These are phyloP conservation scores for Pleurotus pulmonarius DNA, from an alignment of 768 basidiomycete species.

Conservation along the genomic window DNA sequence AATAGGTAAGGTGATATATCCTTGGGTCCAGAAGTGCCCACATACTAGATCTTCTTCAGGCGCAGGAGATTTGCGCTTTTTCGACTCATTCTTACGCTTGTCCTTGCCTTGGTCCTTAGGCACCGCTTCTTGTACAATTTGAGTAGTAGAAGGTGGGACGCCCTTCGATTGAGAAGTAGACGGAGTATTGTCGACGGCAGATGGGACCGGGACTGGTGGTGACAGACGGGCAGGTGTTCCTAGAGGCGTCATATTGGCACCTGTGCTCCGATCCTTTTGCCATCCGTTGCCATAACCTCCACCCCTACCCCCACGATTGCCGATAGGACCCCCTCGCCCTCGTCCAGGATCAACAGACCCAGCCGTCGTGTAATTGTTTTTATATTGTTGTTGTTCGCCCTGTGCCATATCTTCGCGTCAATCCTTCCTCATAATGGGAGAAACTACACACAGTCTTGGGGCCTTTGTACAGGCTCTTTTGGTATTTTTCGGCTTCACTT, in stretches of 20 bases:
- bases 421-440: neutral
- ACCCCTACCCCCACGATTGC: slow-evolving; percentile 30
- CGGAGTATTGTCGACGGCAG: neutral
- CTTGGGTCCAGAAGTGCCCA: neutral
- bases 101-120: slow-evolving; percentile 11
- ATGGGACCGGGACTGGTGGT: slow-evolving; percentile 19
- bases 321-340: slow-evolving; percentile 17
- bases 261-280: slow-evolving; percentile 36
- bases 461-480: slow-evolving; percentile 83
- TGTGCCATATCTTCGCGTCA: neutral
- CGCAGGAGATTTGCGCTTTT: slow-evolving; percentile 28
- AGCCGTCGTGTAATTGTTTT: slow-evolving; percentile 20
- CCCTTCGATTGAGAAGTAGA: slow-evolving; percentile 10
- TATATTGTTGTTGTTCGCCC: slow-evolving; percentile 10
- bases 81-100: slow-evolving; percentile 30
- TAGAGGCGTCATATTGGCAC: slow-evolving; percentile 70
- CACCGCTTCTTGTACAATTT: slow-evolving; percentile 6
- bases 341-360: slow-evolving; percentile 6
- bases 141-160: slow-evolving; percentile 7
- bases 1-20: neutral
- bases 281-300: slow-evolving; percentile 23
- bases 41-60: slow-evolving; percentile 23
- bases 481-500: slow-evolving; percentile 90
- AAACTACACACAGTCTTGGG: slow-evolving; percentile 47
- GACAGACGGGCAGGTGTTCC: slow-evolving; percentile 52